Evolutionary conservation across 192 early-diverging fungal genomes (phyloP).

Genomic region (Tieghemiomyces parasiticus): DNA sequence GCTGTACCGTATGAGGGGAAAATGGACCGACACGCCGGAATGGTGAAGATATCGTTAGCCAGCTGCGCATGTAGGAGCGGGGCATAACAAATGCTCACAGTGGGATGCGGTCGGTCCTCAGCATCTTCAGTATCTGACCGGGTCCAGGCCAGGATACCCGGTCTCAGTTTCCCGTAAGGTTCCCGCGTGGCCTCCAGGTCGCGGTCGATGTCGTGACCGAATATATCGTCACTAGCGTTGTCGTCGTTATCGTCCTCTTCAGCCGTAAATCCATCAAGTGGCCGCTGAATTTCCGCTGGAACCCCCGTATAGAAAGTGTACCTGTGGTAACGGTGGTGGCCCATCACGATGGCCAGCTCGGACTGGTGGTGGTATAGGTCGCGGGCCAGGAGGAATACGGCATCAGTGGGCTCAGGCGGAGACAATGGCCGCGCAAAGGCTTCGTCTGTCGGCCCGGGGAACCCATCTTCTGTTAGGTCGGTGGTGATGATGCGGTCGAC

Average conservation of each 20-base stretch:
- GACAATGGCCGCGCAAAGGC: neutral
- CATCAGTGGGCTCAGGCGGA: neutral
- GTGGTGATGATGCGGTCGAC: neutral
- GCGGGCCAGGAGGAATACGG: neutral
- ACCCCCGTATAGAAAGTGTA: neutral
- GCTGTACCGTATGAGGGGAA: neutral
- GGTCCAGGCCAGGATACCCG: neutral
- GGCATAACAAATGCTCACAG: neutral
- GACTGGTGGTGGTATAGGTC: neutral
- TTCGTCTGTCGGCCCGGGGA: neutral
- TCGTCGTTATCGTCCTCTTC: no score
- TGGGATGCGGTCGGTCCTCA: neutral
- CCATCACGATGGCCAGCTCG: neutral
- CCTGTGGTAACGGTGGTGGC: neutral
- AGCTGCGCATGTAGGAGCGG: neutral
- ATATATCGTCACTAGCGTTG: neutral
- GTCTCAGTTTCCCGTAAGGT: neutral
- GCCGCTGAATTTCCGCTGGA: neutral
- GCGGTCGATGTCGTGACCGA: neutral
- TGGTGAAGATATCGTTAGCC: neutral
- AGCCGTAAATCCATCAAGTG: neutral
- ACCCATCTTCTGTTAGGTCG: no score
- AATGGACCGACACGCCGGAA: neutral
- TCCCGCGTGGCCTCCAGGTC: neutral
- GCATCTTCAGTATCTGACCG: neutral